Percentiles rank a stretch among this genome's conserved stretches.
phyloP scores from a whole-genome alignment of 441 rosid species.

The Populus tomentosa region DNA sequence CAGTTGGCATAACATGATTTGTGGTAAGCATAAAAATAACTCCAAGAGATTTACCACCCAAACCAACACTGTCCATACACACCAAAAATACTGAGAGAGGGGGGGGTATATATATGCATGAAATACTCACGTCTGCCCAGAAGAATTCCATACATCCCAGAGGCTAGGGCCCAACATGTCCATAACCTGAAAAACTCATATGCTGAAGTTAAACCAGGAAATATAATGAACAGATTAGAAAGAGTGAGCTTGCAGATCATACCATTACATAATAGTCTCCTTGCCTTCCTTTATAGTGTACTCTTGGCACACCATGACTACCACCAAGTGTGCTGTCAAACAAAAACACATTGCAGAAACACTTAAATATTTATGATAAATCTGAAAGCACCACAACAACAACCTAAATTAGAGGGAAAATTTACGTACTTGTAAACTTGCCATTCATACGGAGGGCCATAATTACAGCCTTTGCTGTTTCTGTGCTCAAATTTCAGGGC shows the following conservation, averaged over 20 bases:
- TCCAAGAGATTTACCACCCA: background rate
- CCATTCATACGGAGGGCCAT: slow-evolving; percentile 99
- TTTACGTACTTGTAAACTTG: slow-evolving; percentile 86
- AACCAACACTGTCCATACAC: background rate
- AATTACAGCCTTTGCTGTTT: slow-evolving; percentile 96
- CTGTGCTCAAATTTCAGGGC: slow-evolving; percentile 97
- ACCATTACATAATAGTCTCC: slow-evolving; percentile 98
- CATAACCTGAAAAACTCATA: slow-evolving; percentile 72
- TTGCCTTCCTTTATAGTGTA: slow-evolving; percentile 93
- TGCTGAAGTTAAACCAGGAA: slow-evolving; percentile 11
- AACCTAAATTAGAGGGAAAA: background rate
- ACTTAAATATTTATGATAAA: background rate
- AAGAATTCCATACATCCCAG: slow-evolving; percentile 98
- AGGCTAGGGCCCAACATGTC: slow-evolving; percentile 98
- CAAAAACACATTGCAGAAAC: slow-evolving; percentile 6
- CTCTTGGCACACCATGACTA: slow-evolving; percentile 96
- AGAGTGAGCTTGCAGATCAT: slow-evolving; percentile 19
- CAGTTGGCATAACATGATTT: background rate
- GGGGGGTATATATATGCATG: background rate
- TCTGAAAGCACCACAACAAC: background rate
- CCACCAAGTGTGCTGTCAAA: slow-evolving; percentile 86
- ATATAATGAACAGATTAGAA: slow-evolving; percentile 14
- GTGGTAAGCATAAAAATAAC: background rate
- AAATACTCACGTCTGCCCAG: slow-evolving; percentile 88
- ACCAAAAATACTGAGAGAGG: too few species aligned